Conservation (phyloP, 2,329 filamentous ascomycete species). For the Aspergillus sp. region DNA sequence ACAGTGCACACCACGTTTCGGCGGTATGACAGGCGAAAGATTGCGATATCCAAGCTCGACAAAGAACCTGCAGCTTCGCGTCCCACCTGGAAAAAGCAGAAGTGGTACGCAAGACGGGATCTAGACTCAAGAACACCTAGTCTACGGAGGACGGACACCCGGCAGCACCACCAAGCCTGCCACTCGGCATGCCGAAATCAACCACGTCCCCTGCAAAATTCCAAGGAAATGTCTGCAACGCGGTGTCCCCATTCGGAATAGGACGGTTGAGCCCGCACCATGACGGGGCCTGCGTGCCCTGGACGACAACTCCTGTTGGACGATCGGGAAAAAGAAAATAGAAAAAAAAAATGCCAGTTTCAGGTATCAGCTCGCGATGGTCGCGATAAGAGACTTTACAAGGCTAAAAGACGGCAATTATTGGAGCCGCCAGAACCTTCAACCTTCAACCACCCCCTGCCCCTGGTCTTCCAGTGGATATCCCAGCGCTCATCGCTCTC, state of each 20-base stretch:
- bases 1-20: background rate
- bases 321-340: background rate
- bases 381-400: background rate
- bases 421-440: no score
- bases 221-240: background rate
- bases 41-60: background rate
- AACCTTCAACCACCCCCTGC: no score
- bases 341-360: background rate
- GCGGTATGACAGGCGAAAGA: background rate
- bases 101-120: slow-evolving; percentile 1
- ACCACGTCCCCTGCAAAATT: background rate
- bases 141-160: slow-evolving; percentile 15
- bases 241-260: slow-evolving; percentile 21
- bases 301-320: background rate
- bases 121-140: slow-evolving; percentile 7
- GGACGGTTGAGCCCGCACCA: slow-evolving; percentile 4
- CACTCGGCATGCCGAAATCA: slow-evolving; percentile 21
- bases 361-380: background rate
- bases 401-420: no score
- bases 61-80: background rate
- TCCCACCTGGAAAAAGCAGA: background rate
- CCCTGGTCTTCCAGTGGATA: no score
- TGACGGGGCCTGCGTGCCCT: background rate
- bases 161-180: background rate
- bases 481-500: background rate